Evolutionary conservation across 208 protist species (phyloP).

Genomic region (Trypanosoma platydactyli): DNA sequence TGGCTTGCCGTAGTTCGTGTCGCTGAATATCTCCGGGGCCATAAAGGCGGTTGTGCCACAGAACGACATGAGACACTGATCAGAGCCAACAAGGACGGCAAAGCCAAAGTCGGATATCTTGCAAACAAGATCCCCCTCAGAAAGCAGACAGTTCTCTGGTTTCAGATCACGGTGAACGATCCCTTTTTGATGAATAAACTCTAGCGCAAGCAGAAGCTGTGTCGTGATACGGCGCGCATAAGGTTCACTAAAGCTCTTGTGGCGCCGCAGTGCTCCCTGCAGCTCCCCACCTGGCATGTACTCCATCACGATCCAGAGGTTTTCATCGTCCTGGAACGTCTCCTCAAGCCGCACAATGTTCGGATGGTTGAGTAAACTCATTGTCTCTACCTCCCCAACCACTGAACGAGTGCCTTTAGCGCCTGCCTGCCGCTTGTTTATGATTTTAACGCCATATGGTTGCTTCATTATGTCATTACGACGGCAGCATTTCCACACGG

Average conservation of each 20-base stretch:
- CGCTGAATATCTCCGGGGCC: constrained; percentile 88
- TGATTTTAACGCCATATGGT: constrained; percentile 78
- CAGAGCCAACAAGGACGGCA: constrained; percentile 74
- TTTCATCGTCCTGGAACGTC: constrained; percentile 72
- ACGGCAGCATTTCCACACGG: constrained; percentile 69
- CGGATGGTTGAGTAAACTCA: constrained; percentile 87
- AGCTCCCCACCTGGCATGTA: constrained; percentile 82
- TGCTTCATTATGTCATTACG: constrained; percentile 36
- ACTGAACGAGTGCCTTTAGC: constrained; percentile 66
- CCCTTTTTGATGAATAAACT: constrained; percentile 90
- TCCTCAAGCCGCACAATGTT: constrained; percentile 91
- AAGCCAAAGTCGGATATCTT: constrained; percentile 94
- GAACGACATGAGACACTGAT: constrained; percentile 79
- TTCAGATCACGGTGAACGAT: constrained; percentile 93
- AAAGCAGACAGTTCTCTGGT: constrained; percentile 88
- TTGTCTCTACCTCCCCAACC: constrained; percentile 90
- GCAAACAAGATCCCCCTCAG: constrained; percentile 58
- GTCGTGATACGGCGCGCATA: constrained; percentile 62
- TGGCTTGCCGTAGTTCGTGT: constrained; percentile 83
- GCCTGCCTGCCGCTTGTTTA: constrained; percentile 73
- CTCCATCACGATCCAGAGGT: constrained; percentile 93
- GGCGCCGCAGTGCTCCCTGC: constrained; percentile 42
- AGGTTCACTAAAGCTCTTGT: constrained; percentile 45
- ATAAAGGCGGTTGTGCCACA: constrained; percentile 90
- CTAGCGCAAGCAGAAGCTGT: constrained; percentile 82